phyloP scores from a whole-genome alignment of 2,329 filamentous ascomycete genomes.

The Beauveria asiatica region DNA sequence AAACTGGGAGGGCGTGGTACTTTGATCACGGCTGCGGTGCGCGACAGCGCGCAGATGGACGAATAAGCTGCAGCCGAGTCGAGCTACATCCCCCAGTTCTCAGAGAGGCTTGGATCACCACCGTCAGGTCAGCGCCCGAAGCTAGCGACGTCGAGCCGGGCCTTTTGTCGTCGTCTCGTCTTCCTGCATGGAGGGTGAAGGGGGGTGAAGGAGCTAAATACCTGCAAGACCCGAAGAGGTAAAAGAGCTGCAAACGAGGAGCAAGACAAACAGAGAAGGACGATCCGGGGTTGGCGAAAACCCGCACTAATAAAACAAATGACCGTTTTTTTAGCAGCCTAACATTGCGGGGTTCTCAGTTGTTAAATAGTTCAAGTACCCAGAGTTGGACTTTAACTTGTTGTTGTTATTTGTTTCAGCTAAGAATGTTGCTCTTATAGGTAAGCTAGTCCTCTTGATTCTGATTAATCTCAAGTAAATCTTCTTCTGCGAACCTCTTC shows the following conservation, averaged over 20 bases:
- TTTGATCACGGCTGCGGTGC: background rate
- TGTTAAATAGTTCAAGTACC: too few relatives aligned
- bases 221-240: background rate
- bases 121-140: background rate
- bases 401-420: too few relatives aligned
- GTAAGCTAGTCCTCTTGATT: too few relatives aligned
- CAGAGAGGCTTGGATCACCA: conserved; percentile 3
- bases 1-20: conserved; percentile 1
- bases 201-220: background rate
- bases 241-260: background rate
- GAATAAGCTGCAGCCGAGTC: background rate
- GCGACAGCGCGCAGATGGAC: background rate
- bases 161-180: background rate
- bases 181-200: background rate
- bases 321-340: too few relatives aligned
- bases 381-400: too few relatives aligned
- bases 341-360: too few relatives aligned
- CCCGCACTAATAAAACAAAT: background rate
- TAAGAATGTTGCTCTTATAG: too few relatives aligned
- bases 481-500: too few relatives aligned
- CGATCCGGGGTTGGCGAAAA: background rate
- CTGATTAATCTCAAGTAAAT: too few relatives aligned
- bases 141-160: background rate
- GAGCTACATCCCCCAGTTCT: background rate
- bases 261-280: background rate